Base-by-base conservation (phyloP, 169 alveolate genomes). In the Sarcocystis neurona region DNA sequence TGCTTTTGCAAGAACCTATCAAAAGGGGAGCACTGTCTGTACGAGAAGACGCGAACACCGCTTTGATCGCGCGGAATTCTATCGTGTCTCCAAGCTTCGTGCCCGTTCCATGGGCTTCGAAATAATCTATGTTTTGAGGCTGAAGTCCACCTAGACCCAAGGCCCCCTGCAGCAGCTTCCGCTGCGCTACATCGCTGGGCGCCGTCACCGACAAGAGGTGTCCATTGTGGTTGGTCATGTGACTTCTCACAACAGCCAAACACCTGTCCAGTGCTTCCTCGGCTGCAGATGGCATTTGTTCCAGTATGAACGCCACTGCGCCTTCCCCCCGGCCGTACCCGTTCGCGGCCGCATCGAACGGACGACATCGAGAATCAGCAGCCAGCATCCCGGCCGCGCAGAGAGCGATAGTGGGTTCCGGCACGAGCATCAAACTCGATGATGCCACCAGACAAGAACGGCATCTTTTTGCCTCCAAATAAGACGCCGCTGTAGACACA, bases 41-140 rank as follows among this genome's bases (percentile, higher is more conserved):
- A 48, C 94, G 90, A 1, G 89, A 84, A 50, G 58, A 60, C n/a
- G 92, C 89, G 82, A 92, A 93, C 46, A 93, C 93, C 34, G 90
- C 90, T 47, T 91, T 92, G n/a, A 93, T 60, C n/a, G 94, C 94
- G 34, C 91, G 85, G 39, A 93, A 41, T 47, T 93, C 95, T 68
- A 93, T 92, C n/a, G 95, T 93, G 85, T 93, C 95, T n/a, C 95
- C 95, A 32, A 93, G 93, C 20, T 92, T 46, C n/a, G 95, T 93
- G n/a, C 95, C 95, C 23, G 95, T 93, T 0, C 95, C 95, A 79
- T 93, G 95, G 10, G 95, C 94, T 78, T 93, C 95, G 2, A 93
- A 58, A 85, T 93, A 93, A 27, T 79, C 80, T 37, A 93, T 75
- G 37, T 91, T 90, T 18, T 56, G 79, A 37, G 95, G 94, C 8